Conservation (phyloP, 140 eudicot species). For the Flaveria floridana region DNA sequence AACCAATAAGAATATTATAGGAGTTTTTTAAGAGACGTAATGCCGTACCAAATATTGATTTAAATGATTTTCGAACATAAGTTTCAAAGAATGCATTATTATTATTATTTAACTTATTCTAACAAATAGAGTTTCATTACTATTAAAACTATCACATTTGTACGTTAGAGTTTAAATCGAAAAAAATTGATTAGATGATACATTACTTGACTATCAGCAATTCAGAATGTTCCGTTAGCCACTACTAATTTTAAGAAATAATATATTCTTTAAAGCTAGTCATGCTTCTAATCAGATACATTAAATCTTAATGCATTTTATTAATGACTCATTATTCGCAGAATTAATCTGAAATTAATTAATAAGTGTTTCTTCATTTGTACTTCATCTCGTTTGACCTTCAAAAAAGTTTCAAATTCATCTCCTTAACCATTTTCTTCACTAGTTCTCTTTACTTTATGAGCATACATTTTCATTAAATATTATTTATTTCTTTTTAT, state of each 20-base stretch:
- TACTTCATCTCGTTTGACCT: slow-evolving; percentile 17
- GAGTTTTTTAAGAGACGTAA: background rate
- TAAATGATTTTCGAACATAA: background rate
- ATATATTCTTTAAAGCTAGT: background rate
- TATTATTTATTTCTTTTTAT: background rate
- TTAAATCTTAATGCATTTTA: slow-evolving; percentile 10
- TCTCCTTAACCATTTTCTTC: background rate
- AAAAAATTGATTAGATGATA: no score
- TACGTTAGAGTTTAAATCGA: no score
- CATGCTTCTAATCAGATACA: slow-evolving; percentile 3
- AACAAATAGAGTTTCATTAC: no score
- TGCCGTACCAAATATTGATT: background rate
- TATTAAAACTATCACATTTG: no score
- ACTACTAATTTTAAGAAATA: background rate
- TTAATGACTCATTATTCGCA: slow-evolving; percentile 13
- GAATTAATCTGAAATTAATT: slow-evolving; percentile 5
- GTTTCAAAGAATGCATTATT: background rate
- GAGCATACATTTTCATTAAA: background rate
- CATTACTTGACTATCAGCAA: no score
- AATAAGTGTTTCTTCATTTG: background rate
- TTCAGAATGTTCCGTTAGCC: no score
- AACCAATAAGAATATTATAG: background rate
- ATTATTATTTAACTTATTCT: no score
- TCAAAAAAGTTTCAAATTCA: slow-evolving; percentile 2
- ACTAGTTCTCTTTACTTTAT: background rate